Evolutionary conservation across 768 basidiomycete species (phyloP), one percentile per base, ranked within the genome.

Genomic region (Roridomyces roridus): DNA sequence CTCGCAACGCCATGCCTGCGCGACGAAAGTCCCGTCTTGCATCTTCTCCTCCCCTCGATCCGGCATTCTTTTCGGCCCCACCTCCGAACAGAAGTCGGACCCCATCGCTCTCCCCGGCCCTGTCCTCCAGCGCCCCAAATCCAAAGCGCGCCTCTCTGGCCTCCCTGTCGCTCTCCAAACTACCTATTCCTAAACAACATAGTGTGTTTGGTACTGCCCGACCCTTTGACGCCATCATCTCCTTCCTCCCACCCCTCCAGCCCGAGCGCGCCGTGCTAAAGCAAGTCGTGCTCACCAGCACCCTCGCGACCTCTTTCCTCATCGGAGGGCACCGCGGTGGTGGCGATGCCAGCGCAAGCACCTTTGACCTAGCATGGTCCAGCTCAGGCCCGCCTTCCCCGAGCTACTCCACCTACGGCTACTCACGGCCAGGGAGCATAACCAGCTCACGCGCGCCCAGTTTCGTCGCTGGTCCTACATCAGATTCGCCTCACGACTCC

Each of bases 261-360:
- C 69, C 73, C 0, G 80, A 82, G 35, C 79, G 79, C 57, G 71
- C 71, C 14, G 64, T 80, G 5, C 63, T 81, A 4, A 80, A 80
- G 50, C 71, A 78, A 52, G 72, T 77, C 8, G 75, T 82, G 14
- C 70, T 82, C 26, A 72, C 80, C 5, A 79, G 42, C 44, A 62
- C 56, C 1, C 60, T 62, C 26, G 56, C 60, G 3, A 44, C 36
- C 14, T 48, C 29, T 2, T 62, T 58, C 44, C 48, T 62, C 24
- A 20, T 53, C 6, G 59, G 59, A 15, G 25, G 10, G 15, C 4
- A 9, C 6, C n/a, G n/a, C n/a, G n/a, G n/a, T n/a, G n/a, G 10
- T 21, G 23, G n/a, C n/a, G n/a, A n/a, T n/a, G n/a, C 14, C 8
- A 26, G 25, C 21, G 42, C n/a, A 10, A 24, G 25, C 24, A 14